Evolutionary conservation across 805 yeast genomes (phyloP).

Genomic region (Candida yuanshanica): DNA sequence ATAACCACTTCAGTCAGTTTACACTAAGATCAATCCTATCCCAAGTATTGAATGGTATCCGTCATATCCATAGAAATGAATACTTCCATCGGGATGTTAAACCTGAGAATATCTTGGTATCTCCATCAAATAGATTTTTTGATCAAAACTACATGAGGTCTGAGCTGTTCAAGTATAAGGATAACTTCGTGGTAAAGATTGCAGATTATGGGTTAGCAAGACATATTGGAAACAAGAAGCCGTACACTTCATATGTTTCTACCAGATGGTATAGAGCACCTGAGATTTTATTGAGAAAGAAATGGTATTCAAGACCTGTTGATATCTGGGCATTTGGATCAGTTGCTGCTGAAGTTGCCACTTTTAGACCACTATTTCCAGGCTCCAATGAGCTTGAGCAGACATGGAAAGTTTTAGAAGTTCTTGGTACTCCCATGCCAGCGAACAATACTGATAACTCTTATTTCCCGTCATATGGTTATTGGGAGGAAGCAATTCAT

Average conservation of each 20-base stretch:
- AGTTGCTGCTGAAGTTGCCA: constrained; percentile 68
- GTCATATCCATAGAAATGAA: constrained; percentile 68
- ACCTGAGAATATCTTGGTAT: constrained; percentile 84
- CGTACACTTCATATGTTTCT: constrained; percentile 71
- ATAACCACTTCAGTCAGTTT: constrained; percentile 45
- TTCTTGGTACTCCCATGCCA: constrained; percentile 67
- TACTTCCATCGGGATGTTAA: constrained; percentile 87
- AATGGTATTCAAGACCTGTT: constrained; percentile 58
- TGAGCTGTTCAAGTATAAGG: constrained; percentile 20
- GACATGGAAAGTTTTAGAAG: constrained; percentile 56
- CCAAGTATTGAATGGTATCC: constrained; percentile 71
- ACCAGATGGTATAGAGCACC: constrained; percentile 88
- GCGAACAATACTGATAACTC: constrained; percentile 17
- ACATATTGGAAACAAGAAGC: constrained; percentile 43
- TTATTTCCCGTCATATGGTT: constrained; percentile 58
- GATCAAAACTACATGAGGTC: constrained; percentile 26
- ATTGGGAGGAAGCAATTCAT: constrained; percentile 58
- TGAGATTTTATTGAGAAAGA: constrained; percentile 64
- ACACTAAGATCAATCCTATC: constrained; percentile 62
- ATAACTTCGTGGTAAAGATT: constrained; percentile 57
- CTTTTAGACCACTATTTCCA: constrained; percentile 75
- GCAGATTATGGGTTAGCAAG: constrained; percentile 82
- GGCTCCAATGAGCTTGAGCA: constrained; percentile 80
- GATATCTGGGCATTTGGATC: constrained; percentile 88
- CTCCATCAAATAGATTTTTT: constrained; percentile 51